A percentile compares a stretch with the other conserved stretches of the same genome.
Evolutionary conservation across 352 stramenopile genomes (phyloP).

Genomic region (Globisporangium alternatum): DNA sequence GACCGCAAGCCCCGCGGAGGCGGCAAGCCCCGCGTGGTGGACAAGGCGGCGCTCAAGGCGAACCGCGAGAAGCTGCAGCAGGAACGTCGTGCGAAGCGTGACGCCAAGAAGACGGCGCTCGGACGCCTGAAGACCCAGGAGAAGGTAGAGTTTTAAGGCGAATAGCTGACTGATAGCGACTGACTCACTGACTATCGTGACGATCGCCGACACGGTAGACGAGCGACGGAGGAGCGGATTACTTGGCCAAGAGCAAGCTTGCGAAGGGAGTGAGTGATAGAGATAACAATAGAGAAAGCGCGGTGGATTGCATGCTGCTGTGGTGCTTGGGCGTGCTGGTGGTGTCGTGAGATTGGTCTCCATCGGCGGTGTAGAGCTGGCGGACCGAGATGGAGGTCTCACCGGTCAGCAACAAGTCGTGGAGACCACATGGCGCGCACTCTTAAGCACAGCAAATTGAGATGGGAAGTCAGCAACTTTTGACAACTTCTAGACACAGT

Average conservation of each 20-base stretch:
- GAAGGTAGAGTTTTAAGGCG: constrained; percentile 41
- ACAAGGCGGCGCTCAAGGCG: constrained; percentile 55
- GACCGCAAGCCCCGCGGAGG: constrained; percentile 18
- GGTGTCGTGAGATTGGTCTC: too few relatives aligned
- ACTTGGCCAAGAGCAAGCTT: too few relatives aligned
- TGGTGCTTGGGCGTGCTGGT: too few relatives aligned
- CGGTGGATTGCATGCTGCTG: too few relatives aligned
- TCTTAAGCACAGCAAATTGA: neutral
- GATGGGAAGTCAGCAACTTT: neutral
- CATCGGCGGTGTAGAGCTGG: too few relatives aligned
- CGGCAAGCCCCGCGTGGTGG: constrained; percentile 32
- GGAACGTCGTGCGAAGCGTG: constrained; percentile 50
- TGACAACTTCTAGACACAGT: too few relatives aligned
- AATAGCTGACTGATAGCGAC: too few relatives aligned
- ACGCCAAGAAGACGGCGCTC: constrained; percentile 58
- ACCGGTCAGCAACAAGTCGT: too few relatives aligned
- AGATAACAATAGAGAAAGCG: too few relatives aligned
- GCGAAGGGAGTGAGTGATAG: too few relatives aligned
- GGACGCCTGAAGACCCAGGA: constrained; percentile 38
- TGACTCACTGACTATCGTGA: neutral
- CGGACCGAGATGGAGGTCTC: too few relatives aligned
- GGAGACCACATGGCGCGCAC: neutral
- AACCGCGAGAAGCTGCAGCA: constrained; percentile 55
- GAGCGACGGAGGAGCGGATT: neutral
- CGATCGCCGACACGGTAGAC: neutral